Percentiles rank a stretch among this genome's conserved stretches.
These are phyloP conservation scores for Casaregolazyma suthepensis DNA, from an alignment of 1,139 yeast genomes.

Conservation along the genomic window DNA sequence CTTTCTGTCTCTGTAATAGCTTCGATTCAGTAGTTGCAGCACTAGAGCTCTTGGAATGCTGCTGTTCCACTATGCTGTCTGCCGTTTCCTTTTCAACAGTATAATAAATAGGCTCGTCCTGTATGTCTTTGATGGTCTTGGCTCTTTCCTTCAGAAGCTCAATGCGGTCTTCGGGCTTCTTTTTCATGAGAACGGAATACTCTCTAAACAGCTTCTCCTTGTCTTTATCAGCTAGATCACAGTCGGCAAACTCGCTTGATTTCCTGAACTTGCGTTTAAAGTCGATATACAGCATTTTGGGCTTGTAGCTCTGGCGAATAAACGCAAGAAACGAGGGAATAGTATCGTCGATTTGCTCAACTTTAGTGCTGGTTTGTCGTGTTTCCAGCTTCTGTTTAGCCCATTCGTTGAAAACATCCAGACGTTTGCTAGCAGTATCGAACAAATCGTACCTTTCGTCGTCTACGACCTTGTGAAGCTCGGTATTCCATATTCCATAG, in stretches of 20 bases:
- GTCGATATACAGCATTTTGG: slow-evolving; percentile 39
- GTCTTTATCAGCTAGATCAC: slow-evolving; percentile 34
- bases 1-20: slow-evolving; percentile 1
- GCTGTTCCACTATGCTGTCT: neutral
- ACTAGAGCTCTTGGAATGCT: neutral
- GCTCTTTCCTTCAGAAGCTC: slow-evolving; percentile 6
- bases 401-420: slow-evolving; percentile 41
- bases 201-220: slow-evolving; percentile 39
- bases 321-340: slow-evolving; percentile 31
- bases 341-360: slow-evolving; percentile 11
- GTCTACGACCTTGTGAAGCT: slow-evolving; percentile 35
- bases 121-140: slow-evolving; percentile 1
- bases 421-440: slow-evolving; percentile 34
- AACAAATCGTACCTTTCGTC: slow-evolving; percentile 38
- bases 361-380: slow-evolving; percentile 1
- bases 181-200: slow-evolving; percentile 20
- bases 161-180: slow-evolving; percentile 11
- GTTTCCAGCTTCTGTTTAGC: slow-evolving; percentile 23
- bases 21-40: neutral
- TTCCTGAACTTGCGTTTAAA: slow-evolving; percentile 40
- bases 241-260: slow-evolving; percentile 27
- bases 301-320: slow-evolving; percentile 29
- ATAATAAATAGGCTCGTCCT: slow-evolving; percentile 15
- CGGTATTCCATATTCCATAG: slow-evolving; percentile 44
- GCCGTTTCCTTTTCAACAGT: slow-evolving; percentile 3